phyloP scores from a whole-genome alignment of 2,329 filamentous ascomycete genomes.

The Fusarium compactum region DNA sequence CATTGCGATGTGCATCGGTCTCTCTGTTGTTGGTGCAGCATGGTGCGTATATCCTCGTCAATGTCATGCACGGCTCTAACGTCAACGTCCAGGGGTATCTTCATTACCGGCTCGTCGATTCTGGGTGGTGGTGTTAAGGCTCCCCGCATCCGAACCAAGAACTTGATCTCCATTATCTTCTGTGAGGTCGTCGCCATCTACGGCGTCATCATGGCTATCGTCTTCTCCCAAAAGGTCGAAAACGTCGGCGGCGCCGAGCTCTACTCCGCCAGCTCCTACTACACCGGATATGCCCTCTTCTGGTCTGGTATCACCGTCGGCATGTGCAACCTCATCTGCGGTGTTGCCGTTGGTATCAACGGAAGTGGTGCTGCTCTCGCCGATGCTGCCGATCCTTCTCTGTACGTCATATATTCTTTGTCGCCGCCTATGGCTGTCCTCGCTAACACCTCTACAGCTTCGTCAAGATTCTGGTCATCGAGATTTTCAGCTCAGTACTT shows the following conservation, averaged over 20 bases:
- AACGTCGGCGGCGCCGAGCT: conserved; percentile 72
- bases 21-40: conserved; percentile 96
- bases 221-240: conserved; percentile 91
- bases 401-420: conserved; percentile 69
- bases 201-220: conserved; percentile 99
- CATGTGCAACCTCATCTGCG: conserved; percentile 94
- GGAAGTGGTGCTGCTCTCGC: conserved; percentile 95
- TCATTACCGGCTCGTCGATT: conserved; percentile 98
- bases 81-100: conserved; percentile 81
- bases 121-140: conserved; percentile 96
- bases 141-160: conserved; percentile 98
- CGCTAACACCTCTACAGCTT: conserved; percentile 70
- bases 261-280: conserved; percentile 84
- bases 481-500: conserved; percentile 98
- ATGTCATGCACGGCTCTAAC: conserved; percentile 36
- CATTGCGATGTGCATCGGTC: conserved; percentile 92
- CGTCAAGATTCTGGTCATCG: conserved; percentile 98
- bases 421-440: background rate
- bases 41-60: conserved; percentile 72
- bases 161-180: conserved; percentile 99
- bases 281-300: conserved; percentile 95
- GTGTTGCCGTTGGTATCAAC: conserved; percentile 97
- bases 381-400: conserved; percentile 89
- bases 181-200: conserved; percentile 99
- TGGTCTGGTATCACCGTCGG: conserved; percentile 96